Evolutionary conservation across 306 rosid species (phyloP).

Genomic region (Cucurbita moschata): DNA sequence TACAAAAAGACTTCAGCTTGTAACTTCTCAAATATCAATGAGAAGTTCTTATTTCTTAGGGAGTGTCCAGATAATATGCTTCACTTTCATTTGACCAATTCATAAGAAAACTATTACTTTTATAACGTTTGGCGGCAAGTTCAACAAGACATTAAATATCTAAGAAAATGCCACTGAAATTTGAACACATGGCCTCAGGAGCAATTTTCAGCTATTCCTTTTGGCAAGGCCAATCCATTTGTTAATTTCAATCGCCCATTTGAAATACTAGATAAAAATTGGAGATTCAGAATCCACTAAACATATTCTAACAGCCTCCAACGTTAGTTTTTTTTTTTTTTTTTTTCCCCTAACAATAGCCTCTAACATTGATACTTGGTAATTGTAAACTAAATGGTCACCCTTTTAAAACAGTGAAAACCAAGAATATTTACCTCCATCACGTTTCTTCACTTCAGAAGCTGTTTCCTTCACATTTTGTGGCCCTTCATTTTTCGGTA

Average conservation of each 20-base stretch:
- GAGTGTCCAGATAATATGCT: not conserved
- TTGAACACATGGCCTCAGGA: not conserved
- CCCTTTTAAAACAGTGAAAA: not conserved
- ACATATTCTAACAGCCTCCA: not conserved
- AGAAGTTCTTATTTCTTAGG: not conserved
- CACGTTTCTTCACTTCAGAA: conserved; percentile 29
- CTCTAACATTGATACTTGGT: not conserved
- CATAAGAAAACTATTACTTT: not conserved
- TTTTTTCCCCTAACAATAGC: not conserved
- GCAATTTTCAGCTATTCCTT: not conserved
- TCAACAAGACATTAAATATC: not conserved
- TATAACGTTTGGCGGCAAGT: not conserved
- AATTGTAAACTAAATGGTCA: not conserved
- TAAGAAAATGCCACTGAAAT: not conserved
- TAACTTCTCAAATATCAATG: not conserved
- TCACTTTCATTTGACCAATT: not conserved
- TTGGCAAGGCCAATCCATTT: not conserved
- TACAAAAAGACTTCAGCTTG: not conserved
- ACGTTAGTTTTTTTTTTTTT: not conserved
- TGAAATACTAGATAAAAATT: not conserved
- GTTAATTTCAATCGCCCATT: not conserved
- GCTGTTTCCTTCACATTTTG: conserved; percentile 23
- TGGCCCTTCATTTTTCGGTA: conserved; percentile 39
- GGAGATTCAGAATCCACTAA: not conserved
- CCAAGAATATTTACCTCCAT: conserved; percentile 22